Conservation (phyloP, 1,284 basidiomycete genomes). For the Waitea zeae region DNA sequence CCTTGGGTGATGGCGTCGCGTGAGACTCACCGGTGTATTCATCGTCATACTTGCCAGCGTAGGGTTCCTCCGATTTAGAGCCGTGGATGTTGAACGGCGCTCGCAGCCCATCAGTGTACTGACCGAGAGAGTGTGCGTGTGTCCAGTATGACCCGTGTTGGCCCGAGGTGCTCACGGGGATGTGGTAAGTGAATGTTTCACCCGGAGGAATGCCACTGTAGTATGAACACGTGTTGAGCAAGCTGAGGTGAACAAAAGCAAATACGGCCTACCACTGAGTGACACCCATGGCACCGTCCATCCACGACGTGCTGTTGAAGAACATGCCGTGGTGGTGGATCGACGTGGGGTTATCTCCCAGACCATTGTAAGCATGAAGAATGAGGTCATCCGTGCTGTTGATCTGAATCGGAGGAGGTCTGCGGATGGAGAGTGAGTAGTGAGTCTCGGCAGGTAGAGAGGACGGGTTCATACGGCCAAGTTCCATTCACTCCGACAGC, state of each 20-base stretch:
- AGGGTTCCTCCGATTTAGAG: constrained; percentile 16
- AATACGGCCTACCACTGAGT: constrained; percentile 57
- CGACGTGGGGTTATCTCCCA: constrained; percentile 42
- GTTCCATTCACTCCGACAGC: constrained; percentile 80
- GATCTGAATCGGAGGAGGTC: constrained; percentile 69
- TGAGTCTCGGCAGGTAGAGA: neutral
- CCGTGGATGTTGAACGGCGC: constrained; percentile 65
- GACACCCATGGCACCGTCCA: constrained; percentile 73
- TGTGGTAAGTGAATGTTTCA: constrained; percentile 56
- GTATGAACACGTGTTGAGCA: neutral
- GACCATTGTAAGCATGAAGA: constrained; percentile 60
- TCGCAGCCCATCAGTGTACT: constrained; percentile 80
- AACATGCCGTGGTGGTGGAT: constrained; percentile 89
- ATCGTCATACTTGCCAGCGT: constrained; percentile 68
- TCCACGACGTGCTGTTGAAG: constrained; percentile 75
- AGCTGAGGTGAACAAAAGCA: neutral
- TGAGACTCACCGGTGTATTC: constrained; percentile 73
- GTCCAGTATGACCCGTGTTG: constrained; percentile 87
- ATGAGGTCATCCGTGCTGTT: constrained; percentile 53
- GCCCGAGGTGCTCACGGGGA: constrained; percentile 56
- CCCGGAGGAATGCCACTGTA: constrained; percentile 70
- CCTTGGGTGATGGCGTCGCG: constrained; percentile 12
- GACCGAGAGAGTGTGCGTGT: constrained; percentile 59
- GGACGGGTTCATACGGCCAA: constrained; percentile 59
- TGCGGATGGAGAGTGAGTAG: constrained; percentile 12